Percentiles rank a stretch among this genome's conserved stretches.
Conservation (phyloP, 202 grass and related monocot species). For the Panicum virgatum region DNA sequence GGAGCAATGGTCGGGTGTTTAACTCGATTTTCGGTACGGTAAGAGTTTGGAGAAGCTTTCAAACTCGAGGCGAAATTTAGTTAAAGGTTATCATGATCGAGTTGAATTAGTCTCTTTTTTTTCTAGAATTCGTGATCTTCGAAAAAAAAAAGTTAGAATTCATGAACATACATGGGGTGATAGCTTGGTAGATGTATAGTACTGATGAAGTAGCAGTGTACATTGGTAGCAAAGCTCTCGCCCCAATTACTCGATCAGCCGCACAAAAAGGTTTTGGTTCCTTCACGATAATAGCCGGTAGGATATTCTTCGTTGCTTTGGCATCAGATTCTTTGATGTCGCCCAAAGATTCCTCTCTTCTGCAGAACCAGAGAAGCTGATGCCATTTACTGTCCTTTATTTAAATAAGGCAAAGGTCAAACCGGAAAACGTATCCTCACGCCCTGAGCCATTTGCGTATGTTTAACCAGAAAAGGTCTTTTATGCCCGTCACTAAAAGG, state of each 20-base stretch:
- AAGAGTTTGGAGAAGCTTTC: neutral
- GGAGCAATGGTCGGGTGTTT: neutral
- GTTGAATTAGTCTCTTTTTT: neutral
- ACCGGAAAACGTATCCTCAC: neutral
- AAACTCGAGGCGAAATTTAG: neutral
- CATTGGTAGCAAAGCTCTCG: neutral
- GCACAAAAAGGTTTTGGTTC: neutral
- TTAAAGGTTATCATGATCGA: neutral
- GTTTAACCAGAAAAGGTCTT: neutral
- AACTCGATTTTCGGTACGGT: neutral
- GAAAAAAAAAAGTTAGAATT: neutral
- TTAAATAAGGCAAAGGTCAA: neutral
- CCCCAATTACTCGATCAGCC: neutral
- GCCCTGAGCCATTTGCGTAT: neutral
- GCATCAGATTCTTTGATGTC: conserved; percentile 14
- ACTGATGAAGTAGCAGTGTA: neutral
- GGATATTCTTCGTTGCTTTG: neutral
- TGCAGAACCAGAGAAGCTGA: neutral
- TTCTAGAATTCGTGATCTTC: too few species aligned
- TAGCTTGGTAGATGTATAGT: neutral
- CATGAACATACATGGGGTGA: neutral
- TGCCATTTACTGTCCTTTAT: neutral
- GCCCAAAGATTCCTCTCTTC: neutral
- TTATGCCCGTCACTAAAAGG: neutral
- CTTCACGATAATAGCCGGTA: neutral